Percentiles rank a stretch among this genome's conserved stretches.
Evolutionary conservation across 1,284 basidiomycete genomes (phyloP).

Genomic region (Irpex sp.): DNA sequence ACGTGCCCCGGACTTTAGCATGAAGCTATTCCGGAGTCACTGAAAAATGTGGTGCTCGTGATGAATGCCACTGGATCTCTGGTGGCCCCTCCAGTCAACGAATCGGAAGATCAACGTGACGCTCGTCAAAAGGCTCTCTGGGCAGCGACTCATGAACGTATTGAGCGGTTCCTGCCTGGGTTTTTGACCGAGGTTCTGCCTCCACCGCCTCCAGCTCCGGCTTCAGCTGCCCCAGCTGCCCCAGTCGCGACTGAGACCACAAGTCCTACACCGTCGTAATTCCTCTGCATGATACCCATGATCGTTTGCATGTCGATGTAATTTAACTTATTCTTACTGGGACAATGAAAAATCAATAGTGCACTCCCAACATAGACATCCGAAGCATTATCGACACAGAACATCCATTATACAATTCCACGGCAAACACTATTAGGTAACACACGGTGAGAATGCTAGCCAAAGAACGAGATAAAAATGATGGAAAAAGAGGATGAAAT

Average conservation of each 20-base stretch:
- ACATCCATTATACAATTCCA: constrained; percentile 9
- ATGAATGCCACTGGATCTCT: constrained; percentile 90
- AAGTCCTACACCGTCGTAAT: neutral
- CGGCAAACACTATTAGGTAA: constrained; percentile 6
- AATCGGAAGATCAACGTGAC: constrained; percentile 46
- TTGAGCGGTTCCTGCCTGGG: constrained; percentile 87
- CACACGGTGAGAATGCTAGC: neutral
- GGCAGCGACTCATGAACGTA: constrained; percentile 78
- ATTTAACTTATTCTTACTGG: constrained; percentile 1
- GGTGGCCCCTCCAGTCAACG: constrained; percentile 57
- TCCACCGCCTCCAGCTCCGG: constrained; percentile 30
- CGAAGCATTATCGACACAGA: constrained; percentile 3
- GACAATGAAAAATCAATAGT: constrained; percentile 1
- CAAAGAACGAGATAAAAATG: neutral
- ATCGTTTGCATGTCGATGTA: neutral
- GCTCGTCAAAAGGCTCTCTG: constrained; percentile 77
- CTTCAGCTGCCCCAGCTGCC: neutral
- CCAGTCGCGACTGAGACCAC: neutral
- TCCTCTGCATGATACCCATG: neutral
- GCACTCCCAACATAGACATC: neutral
- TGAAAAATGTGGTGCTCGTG: constrained; percentile 96
- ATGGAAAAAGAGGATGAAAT: neutral
- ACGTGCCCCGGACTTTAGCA: constrained; percentile 44
- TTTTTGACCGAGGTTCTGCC: constrained; percentile 75
- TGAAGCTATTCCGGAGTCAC: constrained; percentile 92